Conservation (phyloP, 163 green algal species). For the Chlorella variabilis region DNA sequence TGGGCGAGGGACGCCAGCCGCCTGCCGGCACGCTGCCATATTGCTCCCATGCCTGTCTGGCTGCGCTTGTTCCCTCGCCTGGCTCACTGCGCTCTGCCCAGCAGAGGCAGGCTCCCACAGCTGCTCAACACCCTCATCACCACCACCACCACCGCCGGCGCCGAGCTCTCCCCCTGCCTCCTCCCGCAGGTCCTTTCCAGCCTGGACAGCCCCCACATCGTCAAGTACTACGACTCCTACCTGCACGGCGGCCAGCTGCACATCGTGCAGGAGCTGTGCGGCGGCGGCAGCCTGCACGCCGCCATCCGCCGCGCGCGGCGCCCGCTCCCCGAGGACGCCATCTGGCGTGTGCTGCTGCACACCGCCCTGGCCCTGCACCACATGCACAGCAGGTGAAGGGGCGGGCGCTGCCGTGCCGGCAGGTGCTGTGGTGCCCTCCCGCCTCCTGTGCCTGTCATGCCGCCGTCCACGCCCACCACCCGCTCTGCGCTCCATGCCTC, state of each 20-base stretch:
- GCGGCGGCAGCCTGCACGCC: constrained; percentile 18
- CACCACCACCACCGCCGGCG: no score
- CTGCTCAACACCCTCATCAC: no score
- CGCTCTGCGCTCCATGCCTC: neutral
- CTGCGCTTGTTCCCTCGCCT: no score
- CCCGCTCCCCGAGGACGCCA: constrained; percentile 5
- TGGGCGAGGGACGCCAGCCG: no score
- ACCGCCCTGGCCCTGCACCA: constrained; percentile 23
- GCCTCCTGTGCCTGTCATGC: no score
- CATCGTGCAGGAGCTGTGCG: constrained; percentile 1
- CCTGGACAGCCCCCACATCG: constrained; percentile 28
- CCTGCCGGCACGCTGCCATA: no score
- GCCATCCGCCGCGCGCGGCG: neutral
- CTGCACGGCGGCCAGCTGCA: constrained; percentile 10
- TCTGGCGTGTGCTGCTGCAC: constrained; percentile 32
- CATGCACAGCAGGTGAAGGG: constrained; percentile 31
- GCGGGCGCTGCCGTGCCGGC: no score
- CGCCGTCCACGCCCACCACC: no score
- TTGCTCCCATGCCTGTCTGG: no score
- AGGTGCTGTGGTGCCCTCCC: no score
- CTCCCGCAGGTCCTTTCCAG: constrained; percentile 3
- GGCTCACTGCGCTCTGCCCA: no score
- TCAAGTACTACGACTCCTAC: constrained; percentile 22
- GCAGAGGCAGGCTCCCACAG: no score
- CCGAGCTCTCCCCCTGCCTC: neutral